phyloP scores from a whole-genome alignment of 129 eudicot genomes.

The Centella asiatica region DNA sequence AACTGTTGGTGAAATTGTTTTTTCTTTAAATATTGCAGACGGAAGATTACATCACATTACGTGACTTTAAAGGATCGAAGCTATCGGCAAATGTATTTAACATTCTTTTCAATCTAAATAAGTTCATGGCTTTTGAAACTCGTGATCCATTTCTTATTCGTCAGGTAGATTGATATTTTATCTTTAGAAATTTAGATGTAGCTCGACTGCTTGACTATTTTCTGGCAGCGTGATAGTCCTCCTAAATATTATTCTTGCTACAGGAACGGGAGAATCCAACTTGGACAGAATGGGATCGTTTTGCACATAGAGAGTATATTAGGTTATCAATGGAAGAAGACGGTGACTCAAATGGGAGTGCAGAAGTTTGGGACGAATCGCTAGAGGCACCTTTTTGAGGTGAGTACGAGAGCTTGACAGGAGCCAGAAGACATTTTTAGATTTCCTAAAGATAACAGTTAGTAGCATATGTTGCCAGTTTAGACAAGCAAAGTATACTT shows the following conservation, averaged over 20 bases:
- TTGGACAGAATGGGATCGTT: conserved; percentile 74
- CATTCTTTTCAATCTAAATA: conserved; percentile 54
- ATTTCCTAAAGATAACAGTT: neutral
- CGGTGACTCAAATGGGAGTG: conserved; percentile 95
- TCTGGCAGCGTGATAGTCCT: neutral
- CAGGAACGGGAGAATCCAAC: conserved; percentile 78
- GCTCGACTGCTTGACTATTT: neutral
- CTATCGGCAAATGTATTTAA: conserved; percentile 59
- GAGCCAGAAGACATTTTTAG: conserved; percentile 5
- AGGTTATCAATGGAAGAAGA: conserved; percentile 99
- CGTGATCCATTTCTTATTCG: conserved; percentile 73
- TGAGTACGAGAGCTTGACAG: conserved; percentile 12
- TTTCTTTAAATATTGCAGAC: conserved; percentile 27
- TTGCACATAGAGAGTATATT: conserved; percentile 76
- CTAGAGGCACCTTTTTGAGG: conserved; percentile 90
- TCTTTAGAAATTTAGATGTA: neutral
- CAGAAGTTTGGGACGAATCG: conserved; percentile 98
- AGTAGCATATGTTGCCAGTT: neutral
- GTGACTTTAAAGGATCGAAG: conserved; percentile 52
- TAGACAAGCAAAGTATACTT: neutral
- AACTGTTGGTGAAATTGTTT: no score
- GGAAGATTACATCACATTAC: conserved; percentile 41
- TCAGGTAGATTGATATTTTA: conserved; percentile 26
- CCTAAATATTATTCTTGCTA: neutral
- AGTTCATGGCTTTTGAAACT: conserved; percentile 70